phyloP scores from a whole-genome alignment of 352 stramenopile genomes.

The Globisporangium recalcitrans region DNA sequence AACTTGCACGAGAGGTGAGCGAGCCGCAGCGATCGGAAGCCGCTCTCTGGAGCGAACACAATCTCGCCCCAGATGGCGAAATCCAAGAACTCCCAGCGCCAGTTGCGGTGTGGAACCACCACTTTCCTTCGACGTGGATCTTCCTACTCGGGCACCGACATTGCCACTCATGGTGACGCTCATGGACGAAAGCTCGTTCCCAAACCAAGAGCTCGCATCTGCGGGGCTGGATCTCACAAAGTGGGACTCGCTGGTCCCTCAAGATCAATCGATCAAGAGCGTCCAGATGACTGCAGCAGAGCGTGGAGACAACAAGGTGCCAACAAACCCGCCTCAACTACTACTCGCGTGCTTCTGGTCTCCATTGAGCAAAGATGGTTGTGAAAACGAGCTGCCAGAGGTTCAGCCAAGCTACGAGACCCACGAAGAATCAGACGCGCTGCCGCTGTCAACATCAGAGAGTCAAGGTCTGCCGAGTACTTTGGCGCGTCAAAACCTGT shows the following conservation, averaged over 20 bases:
- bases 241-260: neutral
- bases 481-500: neutral
- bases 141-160: neutral
- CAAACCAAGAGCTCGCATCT: neutral
- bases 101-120: conserved; percentile 13
- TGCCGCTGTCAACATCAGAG: neutral
- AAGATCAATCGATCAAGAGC: neutral
- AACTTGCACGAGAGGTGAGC: neutral
- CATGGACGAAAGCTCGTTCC: neutral
- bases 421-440: no score
- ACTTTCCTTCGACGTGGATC: conserved; percentile 7
- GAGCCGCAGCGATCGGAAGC: neutral
- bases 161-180: neutral
- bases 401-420: no score
- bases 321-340: neutral
- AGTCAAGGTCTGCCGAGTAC: neutral
- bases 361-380: neutral
- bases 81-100: neutral
- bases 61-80: neutral
- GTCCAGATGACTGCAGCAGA: neutral
- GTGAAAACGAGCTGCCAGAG: no score
- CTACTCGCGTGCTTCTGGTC: conserved; percentile 6
- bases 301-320: neutral
- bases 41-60: neutral
- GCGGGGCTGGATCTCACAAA: neutral